Percentiles rank a stretch among this genome's conserved stretches.
These are phyloP conservation scores for Suillus decipiens DNA, from an alignment of 768 basidiomycete species.

Conservation along the genomic window DNA sequence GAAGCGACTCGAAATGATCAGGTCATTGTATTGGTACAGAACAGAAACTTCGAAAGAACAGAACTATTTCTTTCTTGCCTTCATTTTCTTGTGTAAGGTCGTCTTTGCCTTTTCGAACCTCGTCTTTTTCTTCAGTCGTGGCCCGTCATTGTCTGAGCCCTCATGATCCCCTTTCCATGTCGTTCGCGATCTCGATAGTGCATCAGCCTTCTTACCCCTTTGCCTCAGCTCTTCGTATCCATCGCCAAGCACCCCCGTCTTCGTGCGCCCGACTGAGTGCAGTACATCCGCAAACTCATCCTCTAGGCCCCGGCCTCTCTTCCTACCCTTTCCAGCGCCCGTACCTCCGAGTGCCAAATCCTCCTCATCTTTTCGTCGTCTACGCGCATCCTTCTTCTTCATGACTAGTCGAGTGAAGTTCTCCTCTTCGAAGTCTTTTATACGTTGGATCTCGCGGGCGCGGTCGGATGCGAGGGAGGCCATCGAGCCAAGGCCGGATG, in stretches of 20 bases:
- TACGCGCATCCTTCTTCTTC: constrained; percentile 82
- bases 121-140: constrained; percentile 38
- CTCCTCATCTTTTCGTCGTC: constrained; percentile 78
- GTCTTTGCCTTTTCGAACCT: constrained; percentile 47
- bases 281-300: constrained; percentile 87
- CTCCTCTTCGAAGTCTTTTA: constrained; percentile 91
- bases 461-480: constrained; percentile 60
- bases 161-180: constrained; percentile 31
- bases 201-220: constrained; percentile 62
- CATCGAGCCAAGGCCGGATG: constrained; percentile 68
- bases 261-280: constrained; percentile 53
- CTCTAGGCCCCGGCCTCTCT: constrained; percentile 69
- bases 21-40: neutral
- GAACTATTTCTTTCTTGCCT: constrained; percentile 20
- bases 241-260: constrained; percentile 50
- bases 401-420: constrained; percentile 90
- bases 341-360: constrained; percentile 85
- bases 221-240: constrained; percentile 82
- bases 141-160: constrained; percentile 32
- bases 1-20: neutral
- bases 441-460: constrained; percentile 74
- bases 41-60: neutral
- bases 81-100: constrained; percentile 34
- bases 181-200: constrained; percentile 58
- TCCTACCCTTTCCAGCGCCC: constrained; percentile 52